Evolutionary conservation across 208 protist genomes (phyloP), one percentile per base, ranked within the genome.

Genomic region (Tritrichomonas musculus): DNA sequence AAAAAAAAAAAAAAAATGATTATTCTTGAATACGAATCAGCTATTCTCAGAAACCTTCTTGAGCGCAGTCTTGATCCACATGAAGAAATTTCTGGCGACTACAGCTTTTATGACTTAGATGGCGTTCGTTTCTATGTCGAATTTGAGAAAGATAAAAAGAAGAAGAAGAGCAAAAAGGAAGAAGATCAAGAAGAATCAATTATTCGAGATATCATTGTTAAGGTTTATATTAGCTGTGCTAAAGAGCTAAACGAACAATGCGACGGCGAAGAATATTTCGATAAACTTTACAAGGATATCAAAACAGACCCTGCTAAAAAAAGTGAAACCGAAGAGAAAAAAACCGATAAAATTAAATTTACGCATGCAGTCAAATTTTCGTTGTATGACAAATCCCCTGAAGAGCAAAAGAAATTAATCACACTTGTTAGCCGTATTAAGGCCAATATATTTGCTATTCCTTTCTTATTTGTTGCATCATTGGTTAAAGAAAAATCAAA

Each of bases 21-120:
- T 57, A 88, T 88, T 50, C 77, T 88, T 39, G 77, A 88, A 88
- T 44, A 20, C 77, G 41, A 88, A 17, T 88, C 77, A 5, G 77
- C 77, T 20, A 88, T 88, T 50, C 41, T 88, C 77, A 25, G 47
- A 27, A 88, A 53, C 20, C 47, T 88, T 17, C 77, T 88, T 27
- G 77, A 88, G 30, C 77, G 77, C 47, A 88, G 77, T 47, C 77
- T 88, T 27, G 47, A 60, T n/a, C 77, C 77, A 53, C 25, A 88
- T n/a, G 77, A 88, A 44, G 57, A 88, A 22, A 41, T 88, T 57
- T 88, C 77, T 20, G 77, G 47, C 25, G 30, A 25, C 33, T 88
- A 88, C 47, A 47, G 14, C 53, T 88, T 44, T 49, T 88, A 47
- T n/a, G 77, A 88, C 44, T 88, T 88, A 41, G 77, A 88, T 30